These are phyloP conservation scores for Limtongia smithiae DNA, from an alignment of 805 yeast genomes.

Conservation along the genomic window DNA sequence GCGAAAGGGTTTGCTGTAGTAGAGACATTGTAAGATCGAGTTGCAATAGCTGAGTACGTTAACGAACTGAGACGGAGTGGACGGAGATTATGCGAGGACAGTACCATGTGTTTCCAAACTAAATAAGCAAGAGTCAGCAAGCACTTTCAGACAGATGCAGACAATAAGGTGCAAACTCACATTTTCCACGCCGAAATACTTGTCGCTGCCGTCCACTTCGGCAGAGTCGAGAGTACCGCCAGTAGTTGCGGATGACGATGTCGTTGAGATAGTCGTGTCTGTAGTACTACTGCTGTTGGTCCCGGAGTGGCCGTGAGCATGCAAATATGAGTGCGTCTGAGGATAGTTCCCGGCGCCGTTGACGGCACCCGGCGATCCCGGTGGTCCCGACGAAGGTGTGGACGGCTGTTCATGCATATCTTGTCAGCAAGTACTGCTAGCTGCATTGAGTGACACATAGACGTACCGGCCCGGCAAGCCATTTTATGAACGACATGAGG, in stretches of 20 bases:
- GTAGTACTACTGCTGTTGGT: too few relatives aligned
- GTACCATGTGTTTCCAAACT: slow-evolving; percentile 66
- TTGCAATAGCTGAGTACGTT: slow-evolving; percentile 60
- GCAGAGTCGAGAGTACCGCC: too few relatives aligned
- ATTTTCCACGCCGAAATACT: slow-evolving; percentile 44
- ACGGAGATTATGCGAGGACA: background rate
- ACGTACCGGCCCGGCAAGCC: too few relatives aligned
- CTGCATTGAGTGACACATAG: too few relatives aligned
- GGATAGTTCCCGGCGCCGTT: background rate
- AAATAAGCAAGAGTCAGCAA: background rate
- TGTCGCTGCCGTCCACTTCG: slow-evolving; percentile 28
- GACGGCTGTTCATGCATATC: too few relatives aligned
- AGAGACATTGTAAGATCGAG: slow-evolving; percentile 84
- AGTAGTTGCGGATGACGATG: too few relatives aligned
- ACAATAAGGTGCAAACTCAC: slow-evolving; percentile 4
- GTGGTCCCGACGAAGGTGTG: background rate
- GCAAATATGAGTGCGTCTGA: too few relatives aligned
- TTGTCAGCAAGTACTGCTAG: too few relatives aligned
- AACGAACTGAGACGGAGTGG: slow-evolving; percentile 41
- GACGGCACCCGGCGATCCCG: background rate
- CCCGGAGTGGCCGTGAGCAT: too few relatives aligned
- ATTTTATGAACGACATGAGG: slow-evolving; percentile 8
- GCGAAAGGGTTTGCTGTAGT: slow-evolving; percentile 68
- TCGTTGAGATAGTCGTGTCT: too few relatives aligned
- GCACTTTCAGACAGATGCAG: background rate